Percentiles rank a stretch among this genome's conserved stretches.
Conservation (phyloP, 345 rosid species). For the Eucalyptus urophylla region DNA sequence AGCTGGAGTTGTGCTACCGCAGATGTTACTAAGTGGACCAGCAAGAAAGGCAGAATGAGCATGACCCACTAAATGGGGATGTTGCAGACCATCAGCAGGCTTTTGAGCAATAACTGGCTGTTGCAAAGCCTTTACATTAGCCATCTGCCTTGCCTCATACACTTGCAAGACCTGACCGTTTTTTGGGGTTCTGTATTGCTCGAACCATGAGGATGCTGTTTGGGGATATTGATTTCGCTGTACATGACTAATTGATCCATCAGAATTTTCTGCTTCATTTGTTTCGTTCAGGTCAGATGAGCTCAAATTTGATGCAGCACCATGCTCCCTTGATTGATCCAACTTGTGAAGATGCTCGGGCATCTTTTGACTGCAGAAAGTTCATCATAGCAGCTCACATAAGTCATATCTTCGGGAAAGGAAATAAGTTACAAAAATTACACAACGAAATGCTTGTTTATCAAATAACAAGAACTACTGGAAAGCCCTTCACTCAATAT, state of each 20-base stretch:
- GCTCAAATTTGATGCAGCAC: slow-evolving; percentile 24
- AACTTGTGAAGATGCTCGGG: slow-evolving; percentile 88
- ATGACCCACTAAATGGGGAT: slow-evolving; percentile 16
- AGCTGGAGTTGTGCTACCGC: slow-evolving; percentile 11
- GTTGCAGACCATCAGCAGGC: slow-evolving; percentile 26
- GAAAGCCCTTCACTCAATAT: not conserved
- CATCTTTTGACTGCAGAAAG: slow-evolving; percentile 62
- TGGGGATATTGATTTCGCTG: slow-evolving; percentile 44
- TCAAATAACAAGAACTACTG: not conserved
- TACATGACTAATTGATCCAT: slow-evolving; percentile 38
- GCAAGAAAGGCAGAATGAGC: slow-evolving; percentile 14
- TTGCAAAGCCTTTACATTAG: slow-evolving; percentile 23
- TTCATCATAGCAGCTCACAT: not conserved
- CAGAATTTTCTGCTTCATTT: slow-evolving; percentile 36
- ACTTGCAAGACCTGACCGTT: slow-evolving; percentile 44
- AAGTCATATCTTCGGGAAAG: not conserved
- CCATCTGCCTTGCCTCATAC: slow-evolving; percentile 26
- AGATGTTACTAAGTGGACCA: slow-evolving; percentile 8
- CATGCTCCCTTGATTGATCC: slow-evolving; percentile 45
- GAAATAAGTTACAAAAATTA: not conserved
- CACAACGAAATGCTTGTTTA: not conserved
- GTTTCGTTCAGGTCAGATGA: slow-evolving; percentile 28
- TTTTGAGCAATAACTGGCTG: slow-evolving; percentile 22
- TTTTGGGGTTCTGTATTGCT: slow-evolving; percentile 49
- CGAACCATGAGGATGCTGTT: slow-evolving; percentile 77